Evolutionary conservation across 2,329 filamentous ascomycete species (phyloP).

Genomic region (Tolypocladium sp.): DNA sequence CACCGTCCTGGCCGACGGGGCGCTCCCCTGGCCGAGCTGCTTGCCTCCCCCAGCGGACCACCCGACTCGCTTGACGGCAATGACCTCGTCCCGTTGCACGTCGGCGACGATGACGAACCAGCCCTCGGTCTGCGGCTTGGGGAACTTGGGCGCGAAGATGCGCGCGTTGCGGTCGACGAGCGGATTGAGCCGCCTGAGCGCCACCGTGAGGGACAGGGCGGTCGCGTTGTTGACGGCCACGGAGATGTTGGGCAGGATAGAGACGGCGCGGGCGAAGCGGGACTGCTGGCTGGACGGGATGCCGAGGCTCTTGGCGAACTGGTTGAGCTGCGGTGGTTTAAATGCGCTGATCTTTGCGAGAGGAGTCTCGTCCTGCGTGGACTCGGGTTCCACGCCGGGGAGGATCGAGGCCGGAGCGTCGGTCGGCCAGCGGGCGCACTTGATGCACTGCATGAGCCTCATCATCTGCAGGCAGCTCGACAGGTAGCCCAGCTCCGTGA

Average conservation of each 20-base stretch:
- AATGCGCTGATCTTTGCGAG: slow-evolving; percentile 33
- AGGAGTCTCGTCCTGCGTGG: slow-evolving; percentile 29
- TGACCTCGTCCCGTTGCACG: slow-evolving; percentile 59
- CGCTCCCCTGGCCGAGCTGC: slow-evolving; percentile 30
- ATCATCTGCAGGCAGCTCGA: slow-evolving; percentile 77
- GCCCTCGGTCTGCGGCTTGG: slow-evolving; percentile 89
- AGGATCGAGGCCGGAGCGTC: slow-evolving; percentile 74
- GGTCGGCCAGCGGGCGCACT: slow-evolving; percentile 82
- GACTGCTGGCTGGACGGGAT: slow-evolving; percentile 34
- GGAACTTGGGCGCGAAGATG: slow-evolving; percentile 82
- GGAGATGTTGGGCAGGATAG: slow-evolving; percentile 59
- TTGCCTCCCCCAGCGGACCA: slow-evolving; percentile 42
- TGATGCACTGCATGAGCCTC: slow-evolving; percentile 79
- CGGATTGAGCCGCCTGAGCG: slow-evolving; percentile 58
- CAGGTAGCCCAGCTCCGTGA: slow-evolving; percentile 79
- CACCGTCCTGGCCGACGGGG: slow-evolving; percentile 42
- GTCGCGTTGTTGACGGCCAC: slow-evolving; percentile 54
- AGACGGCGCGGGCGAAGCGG: slow-evolving; percentile 49
- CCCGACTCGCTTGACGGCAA: slow-evolving; percentile 77
- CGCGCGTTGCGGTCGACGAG: slow-evolving; percentile 56
- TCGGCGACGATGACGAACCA: slow-evolving; percentile 80
- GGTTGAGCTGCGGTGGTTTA: slow-evolving; percentile 23
- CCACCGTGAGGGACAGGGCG: slow-evolving; percentile 52
- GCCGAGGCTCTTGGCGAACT: slow-evolving; percentile 40
- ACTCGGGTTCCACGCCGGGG: slow-evolving; percentile 52